Percentiles rank a stretch among this genome's conserved stretches.
phyloP scores from a whole-genome alignment of 2,329 filamentous ascomycete species.

The Spiromastix sp. region DNA sequence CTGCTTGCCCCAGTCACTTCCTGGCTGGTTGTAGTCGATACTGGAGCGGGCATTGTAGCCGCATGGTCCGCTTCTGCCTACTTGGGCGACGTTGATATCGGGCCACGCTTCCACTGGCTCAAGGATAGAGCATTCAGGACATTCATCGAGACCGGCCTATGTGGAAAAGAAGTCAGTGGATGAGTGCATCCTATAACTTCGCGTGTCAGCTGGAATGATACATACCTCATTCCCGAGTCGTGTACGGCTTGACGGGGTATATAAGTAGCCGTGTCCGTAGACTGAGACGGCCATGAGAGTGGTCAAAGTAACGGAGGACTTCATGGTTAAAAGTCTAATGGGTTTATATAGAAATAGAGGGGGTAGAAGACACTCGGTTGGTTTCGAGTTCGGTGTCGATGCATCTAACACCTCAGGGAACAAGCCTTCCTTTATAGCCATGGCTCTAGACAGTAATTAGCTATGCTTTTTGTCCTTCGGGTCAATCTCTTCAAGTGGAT shows the following conservation, averaged over 20 bases:
- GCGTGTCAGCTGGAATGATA: constrained; percentile 1
- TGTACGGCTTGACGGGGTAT: constrained; percentile 34
- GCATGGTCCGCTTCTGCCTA: constrained; percentile 41
- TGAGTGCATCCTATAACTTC: no score
- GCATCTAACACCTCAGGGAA: no score
- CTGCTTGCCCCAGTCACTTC: constrained; percentile 33
- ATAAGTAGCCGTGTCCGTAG: constrained; percentile 38
- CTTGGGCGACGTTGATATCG: constrained; percentile 34
- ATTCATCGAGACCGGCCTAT: constrained; percentile 40
- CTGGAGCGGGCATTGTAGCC: constrained; percentile 45
- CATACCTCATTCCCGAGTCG: constrained; percentile 35
- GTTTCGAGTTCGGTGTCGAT: no score
- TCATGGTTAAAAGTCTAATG: neutral
- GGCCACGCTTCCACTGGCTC: constrained; percentile 45
- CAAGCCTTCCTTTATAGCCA: no score
- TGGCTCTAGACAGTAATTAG: no score
- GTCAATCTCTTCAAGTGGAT: no score
- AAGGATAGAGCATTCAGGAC: constrained; percentile 45
- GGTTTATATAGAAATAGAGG: no score
- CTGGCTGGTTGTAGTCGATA: constrained; percentile 44
- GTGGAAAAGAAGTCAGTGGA: neutral
- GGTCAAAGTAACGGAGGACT: neutral
- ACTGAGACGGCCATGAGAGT: constrained; percentile 12
- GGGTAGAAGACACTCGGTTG: no score
- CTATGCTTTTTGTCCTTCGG: no score